These are phyloP conservation scores for Suillus paluster DNA, from an alignment of 768 basidiomycete species.

Conservation along the genomic window DNA sequence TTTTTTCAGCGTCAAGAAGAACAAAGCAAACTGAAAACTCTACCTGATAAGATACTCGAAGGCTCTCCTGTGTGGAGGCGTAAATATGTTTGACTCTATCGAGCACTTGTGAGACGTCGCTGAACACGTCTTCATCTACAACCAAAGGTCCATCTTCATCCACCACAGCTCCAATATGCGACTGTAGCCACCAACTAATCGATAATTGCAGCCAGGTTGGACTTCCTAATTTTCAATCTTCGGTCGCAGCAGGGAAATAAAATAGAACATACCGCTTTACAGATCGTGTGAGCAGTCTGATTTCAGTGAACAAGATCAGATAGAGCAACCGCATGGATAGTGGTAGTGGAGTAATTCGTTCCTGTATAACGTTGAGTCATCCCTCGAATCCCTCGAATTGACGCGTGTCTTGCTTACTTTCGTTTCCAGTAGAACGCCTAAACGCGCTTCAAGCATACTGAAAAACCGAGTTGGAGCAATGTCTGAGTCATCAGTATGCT, in stretches of 20 bases:
- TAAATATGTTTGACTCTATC: slow-evolving; percentile 55
- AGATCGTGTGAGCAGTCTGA: slow-evolving; percentile 65
- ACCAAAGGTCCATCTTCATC: slow-evolving; percentile 34
- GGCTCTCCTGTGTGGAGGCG: slow-evolving; percentile 50
- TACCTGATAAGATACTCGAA: slow-evolving; percentile 51
- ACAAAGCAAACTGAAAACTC: slow-evolving; percentile 13
- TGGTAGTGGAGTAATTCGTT: slow-evolving; percentile 53
- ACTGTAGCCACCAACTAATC: slow-evolving; percentile 36
- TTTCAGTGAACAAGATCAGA: slow-evolving; percentile 63
- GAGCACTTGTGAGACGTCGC: slow-evolving; percentile 47
- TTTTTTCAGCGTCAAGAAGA: slow-evolving; percentile 2
- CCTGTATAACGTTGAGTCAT: slow-evolving; percentile 42
- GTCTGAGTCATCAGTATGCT: slow-evolving; percentile 1
- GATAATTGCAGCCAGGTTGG: slow-evolving; percentile 31
- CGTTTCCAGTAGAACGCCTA: slow-evolving; percentile 59
- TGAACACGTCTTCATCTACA: slow-evolving; percentile 44
- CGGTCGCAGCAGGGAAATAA: not conserved
- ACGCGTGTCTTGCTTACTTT: slow-evolving; percentile 45
- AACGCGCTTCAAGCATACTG: slow-evolving; percentile 56
- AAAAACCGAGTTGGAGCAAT: slow-evolving; percentile 41
- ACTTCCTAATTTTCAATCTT: slow-evolving; percentile 37
- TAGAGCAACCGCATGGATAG: slow-evolving; percentile 64
- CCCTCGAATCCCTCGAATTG: not conserved
- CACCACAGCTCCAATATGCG: slow-evolving; percentile 14
- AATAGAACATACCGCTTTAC: slow-evolving; percentile 56